Percentiles rank a stretch among this genome's conserved stretches.
These are phyloP conservation scores for Citrus unshiu DNA, from an alignment of 345 rosid genomes.

Conservation along the genomic window DNA sequence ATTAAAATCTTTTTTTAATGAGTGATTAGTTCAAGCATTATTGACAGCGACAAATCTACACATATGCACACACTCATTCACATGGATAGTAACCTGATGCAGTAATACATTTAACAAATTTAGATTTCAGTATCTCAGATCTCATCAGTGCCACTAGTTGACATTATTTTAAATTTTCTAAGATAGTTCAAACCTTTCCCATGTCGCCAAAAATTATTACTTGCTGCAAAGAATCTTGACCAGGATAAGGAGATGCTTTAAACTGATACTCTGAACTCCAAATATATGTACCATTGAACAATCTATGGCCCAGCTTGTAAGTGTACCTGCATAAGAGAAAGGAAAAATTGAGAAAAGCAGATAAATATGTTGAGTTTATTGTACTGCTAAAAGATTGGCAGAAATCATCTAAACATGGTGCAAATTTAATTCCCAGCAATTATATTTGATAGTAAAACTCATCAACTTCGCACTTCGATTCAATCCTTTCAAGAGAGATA, in stretches of 20 bases:
- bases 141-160: neutral
- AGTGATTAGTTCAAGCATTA: neutral
- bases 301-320: constrained; percentile 57
- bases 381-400: neutral
- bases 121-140: neutral
- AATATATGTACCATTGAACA: constrained; percentile 39
- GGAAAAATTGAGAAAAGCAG: neutral
- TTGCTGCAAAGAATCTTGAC: constrained; percentile 60
- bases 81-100: neutral
- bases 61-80: neutral
- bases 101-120: neutral
- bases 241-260: constrained; percentile 71
- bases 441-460: neutral
- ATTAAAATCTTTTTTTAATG: neutral
- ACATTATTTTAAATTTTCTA: neutral
- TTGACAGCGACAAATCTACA: neutral
- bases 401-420: neutral
- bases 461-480: neutral
- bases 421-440: neutral
- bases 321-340: constrained; percentile 41
- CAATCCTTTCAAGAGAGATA: neutral
- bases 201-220: constrained; percentile 77
- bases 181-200: constrained; percentile 65
- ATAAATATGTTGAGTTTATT: neutral
- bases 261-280: constrained; percentile 64